Evolutionary conservation across 805 yeast genomes (phyloP), one percentile per base, ranked within the genome.

Genomic region (Yarrowia porcina): DNA sequence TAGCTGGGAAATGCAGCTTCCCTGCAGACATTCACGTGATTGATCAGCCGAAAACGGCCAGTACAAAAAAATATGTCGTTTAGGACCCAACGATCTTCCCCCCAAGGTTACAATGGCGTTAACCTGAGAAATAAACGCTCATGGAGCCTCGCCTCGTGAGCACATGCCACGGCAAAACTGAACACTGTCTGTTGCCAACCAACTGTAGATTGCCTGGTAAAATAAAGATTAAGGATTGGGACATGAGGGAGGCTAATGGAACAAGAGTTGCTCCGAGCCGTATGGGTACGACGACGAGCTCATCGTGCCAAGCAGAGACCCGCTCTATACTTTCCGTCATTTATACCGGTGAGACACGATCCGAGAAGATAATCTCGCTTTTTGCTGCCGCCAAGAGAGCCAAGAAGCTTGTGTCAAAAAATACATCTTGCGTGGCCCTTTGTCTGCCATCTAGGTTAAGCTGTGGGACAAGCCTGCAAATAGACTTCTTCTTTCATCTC

Each of bases 381-480:
- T 45, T 49, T 33, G n/a, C 59, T 52, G 59, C 38, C 32, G 59
- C 59, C 59, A 52, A 52, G 59, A 52, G 42, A 52, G 59, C 59
- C 59, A 52, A 52, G 59, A 52, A 52, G 42, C 59, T 52, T 52
- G 59, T 35, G 33, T 25, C 44, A 27, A 18, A 35, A 33, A 49
- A 21, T n/a, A 20, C 44, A 36, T 3, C n/a, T 25, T 36, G 23
- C 13, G 10, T 17, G 15, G 18, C 12, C 33, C 59, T 25, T 52
- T 52, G 59, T 52, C 33, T 33, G n/a, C n/a, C 33, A 36, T 36
- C 38, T n/a, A 52, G 59, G 59, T 52, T 52, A 52, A 52, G 18
- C 44, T 52, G 59, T 13, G 42, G 59, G 59, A 52, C 59, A 52
- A 52, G 59, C 42, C 59, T 52, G 59, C 59, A 52, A 52, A 52